Conservation (phyloP, 2,329 filamentous ascomycete genomes). For the Tolypocladium tundrense region DNA sequence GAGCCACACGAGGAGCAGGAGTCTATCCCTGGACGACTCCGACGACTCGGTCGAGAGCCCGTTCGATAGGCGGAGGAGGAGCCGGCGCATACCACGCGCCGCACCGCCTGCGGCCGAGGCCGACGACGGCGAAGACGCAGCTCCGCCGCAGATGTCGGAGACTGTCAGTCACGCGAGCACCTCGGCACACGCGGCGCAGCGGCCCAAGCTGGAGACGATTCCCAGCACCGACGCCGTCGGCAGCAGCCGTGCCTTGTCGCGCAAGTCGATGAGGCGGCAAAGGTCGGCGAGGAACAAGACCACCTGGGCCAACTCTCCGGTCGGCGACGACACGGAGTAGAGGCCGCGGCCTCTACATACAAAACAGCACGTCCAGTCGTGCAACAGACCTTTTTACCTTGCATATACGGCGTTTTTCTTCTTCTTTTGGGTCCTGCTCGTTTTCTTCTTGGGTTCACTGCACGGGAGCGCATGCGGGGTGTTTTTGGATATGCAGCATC, state of each 20-base stretch:
- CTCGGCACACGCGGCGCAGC: slow-evolving; percentile 23
- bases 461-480: slow-evolving; percentile 2
- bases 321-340: slow-evolving; percentile 27
- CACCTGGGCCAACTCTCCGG: slow-evolving; percentile 21
- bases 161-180: slow-evolving; percentile 15
- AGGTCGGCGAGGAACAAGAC: slow-evolving; percentile 18
- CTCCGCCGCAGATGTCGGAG: slow-evolving; percentile 13
- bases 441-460: slow-evolving; percentile 7
- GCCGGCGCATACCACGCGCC: slow-evolving; percentile 16
- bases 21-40: slow-evolving; percentile 26
- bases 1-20: slow-evolving; percentile 23
- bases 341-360: background rate
- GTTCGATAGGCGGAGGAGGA: slow-evolving; percentile 15
- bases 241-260: slow-evolving; percentile 17
- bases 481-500: slow-evolving; percentile 1
- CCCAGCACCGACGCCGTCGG: slow-evolving; percentile 26
- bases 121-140: slow-evolving; percentile 22
- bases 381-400: background rate
- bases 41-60: slow-evolving; percentile 21
- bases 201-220: slow-evolving; percentile 37
- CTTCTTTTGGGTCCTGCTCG: background rate
- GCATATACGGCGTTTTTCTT: slow-evolving; percentile 4
- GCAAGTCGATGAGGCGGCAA: slow-evolving; percentile 18
- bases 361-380: background rate
- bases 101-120: slow-evolving; percentile 19